phyloP scores from a whole-genome alignment of 2,329 filamentous ascomycete genomes.

The Xylaria digitata region DNA sequence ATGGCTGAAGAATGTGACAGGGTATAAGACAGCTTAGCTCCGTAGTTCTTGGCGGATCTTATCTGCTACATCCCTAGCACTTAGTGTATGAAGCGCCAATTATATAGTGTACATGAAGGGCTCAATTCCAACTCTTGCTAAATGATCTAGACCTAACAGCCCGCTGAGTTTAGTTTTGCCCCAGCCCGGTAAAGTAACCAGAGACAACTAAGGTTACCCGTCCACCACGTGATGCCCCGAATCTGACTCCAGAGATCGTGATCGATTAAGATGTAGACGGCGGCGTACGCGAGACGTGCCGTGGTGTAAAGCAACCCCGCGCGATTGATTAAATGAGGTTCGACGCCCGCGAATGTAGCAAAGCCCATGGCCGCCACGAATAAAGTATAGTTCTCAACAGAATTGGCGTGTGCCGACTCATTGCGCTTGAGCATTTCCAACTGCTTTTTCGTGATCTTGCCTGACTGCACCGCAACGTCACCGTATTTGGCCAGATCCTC shows the following conservation, averaged over 20 bases:
- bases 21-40: neutral
- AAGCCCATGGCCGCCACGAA: slow-evolving; percentile 54
- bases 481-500: slow-evolving; percentile 60
- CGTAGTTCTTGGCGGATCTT: neutral
- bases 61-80: slow-evolving; percentile 2
- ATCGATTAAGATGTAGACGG: slow-evolving; percentile 55
- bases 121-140: neutral
- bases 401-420: slow-evolving; percentile 60
- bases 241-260: slow-evolving; percentile 50
- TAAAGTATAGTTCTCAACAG: slow-evolving; percentile 56
- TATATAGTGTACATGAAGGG: neutral
- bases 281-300: slow-evolving; percentile 55
- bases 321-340: slow-evolving; percentile 51
- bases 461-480: slow-evolving; percentile 54
- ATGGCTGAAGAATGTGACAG: neutral
- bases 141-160: neutral
- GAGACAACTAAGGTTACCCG: slow-evolving; percentile 56
- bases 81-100: neutral
- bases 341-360: slow-evolving; percentile 55
- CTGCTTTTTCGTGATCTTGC: slow-evolving; percentile 56
- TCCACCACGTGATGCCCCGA: slow-evolving; percentile 57
- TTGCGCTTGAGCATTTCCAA: slow-evolving; percentile 57
- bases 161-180: slow-evolving; percentile 26
- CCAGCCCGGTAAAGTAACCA: slow-evolving; percentile 40
- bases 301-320: slow-evolving; percentile 55